Evolutionary conservation across 2,329 filamentous ascomycete species (phyloP).

Genomic region (Mariannaea elegans): DNA sequence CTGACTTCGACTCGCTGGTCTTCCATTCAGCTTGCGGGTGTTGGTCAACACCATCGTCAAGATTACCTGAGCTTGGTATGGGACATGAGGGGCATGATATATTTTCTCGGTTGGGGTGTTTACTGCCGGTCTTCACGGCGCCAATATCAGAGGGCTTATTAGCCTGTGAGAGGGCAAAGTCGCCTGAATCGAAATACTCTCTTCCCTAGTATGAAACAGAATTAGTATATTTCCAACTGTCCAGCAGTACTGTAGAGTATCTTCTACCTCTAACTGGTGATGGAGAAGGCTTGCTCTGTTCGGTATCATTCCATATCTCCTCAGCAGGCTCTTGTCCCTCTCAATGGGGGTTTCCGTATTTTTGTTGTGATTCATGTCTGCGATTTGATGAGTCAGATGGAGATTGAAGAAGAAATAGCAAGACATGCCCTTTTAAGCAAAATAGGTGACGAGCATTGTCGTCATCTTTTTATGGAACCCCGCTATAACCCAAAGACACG

Average conservation of each 20-base stretch:
- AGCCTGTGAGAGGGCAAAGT: conserved; percentile 33
- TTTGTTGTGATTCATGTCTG: too few relatives aligned
- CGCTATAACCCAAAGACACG: too few relatives aligned
- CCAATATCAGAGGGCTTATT: conserved; percentile 28
- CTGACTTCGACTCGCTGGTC: neutral
- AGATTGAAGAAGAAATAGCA: too few relatives aligned
- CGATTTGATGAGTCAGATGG: too few relatives aligned
- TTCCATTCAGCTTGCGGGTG: neutral
- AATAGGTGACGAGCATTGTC: too few relatives aligned
- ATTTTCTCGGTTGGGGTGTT: conserved; percentile 25
- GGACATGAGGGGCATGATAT: conserved; percentile 25
- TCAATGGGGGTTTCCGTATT: too few relatives aligned
- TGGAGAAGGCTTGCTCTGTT: conserved; percentile 24
- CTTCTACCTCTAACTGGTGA: conserved; percentile 27
- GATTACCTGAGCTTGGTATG: conserved; percentile 29
- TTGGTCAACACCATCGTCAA: neutral
- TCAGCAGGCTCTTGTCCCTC: neutral
- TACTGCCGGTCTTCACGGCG: conserved; percentile 22
- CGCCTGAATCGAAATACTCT: conserved; percentile 33
- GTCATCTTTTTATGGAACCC: too few relatives aligned
- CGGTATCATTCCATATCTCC: conserved; percentile 20
- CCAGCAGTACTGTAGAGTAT: neutral
- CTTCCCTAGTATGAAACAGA: conserved; percentile 4
- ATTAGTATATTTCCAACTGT: conserved; percentile 1
- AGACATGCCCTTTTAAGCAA: too few relatives aligned